Percentiles rank a stretch among this genome's conserved stretches.
These are phyloP conservation scores for Camellia oleifera DNA, from an alignment of 179 eudicot species.

Conservation along the genomic window DNA sequence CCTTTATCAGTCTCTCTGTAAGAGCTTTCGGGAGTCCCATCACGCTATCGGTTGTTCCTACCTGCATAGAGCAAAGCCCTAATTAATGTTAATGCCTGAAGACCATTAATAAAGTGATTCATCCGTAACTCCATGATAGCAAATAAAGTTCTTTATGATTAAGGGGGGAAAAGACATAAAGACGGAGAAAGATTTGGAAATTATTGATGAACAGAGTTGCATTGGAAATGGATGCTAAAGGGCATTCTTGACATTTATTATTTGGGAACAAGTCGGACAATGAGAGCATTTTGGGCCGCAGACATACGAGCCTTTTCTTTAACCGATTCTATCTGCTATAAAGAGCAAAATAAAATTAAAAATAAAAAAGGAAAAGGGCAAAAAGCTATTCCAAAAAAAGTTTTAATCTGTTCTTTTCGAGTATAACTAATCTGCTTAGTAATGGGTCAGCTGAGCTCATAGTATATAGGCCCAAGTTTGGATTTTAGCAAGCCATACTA, in stretches of 20 bases:
- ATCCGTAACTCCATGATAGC: no score
- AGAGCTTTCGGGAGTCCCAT: conserved; percentile 97
- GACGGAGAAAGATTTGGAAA: neutral
- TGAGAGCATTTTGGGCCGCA: no score
- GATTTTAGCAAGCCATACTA: neutral
- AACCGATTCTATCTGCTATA: neutral
- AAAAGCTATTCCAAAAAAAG: no score
- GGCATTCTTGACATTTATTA: no score
- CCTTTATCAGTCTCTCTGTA: conserved; percentile 63
- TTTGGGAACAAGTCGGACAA: no score
- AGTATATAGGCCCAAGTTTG: neutral
- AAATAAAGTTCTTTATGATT: no score
- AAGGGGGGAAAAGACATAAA: neutral
- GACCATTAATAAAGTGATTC: no score
- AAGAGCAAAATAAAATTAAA: neutral
- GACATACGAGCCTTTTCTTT: neutral
- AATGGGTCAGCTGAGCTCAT: neutral
- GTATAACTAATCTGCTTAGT: no score
- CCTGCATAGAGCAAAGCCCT: conserved; percentile 35
- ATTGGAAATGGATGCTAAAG: no score
- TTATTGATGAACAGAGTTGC: no score
- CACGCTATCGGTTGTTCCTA: conserved; percentile 89
- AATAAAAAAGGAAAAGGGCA: no score
- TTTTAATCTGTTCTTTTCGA: no score
- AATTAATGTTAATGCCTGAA: neutral